Evolutionary conservation across 1,284 basidiomycete species (phyloP), one percentile per base, ranked within the genome.

Genomic region (Leccinum fuscescens): DNA sequence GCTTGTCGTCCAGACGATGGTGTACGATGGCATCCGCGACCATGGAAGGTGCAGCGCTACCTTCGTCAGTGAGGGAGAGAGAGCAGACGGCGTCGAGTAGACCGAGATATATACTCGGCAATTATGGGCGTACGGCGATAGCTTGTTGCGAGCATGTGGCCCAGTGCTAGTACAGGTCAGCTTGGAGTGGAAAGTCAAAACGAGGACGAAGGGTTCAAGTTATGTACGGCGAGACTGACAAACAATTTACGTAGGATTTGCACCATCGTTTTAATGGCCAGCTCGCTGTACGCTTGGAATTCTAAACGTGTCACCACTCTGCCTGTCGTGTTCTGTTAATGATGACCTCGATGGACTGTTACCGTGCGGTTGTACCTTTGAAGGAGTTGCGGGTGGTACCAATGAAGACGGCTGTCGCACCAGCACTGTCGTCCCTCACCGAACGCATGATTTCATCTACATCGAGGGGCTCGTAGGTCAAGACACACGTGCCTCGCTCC

Each of bases 201-300:
- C 46, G 14, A 49, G 46, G 42, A 42, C 20, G 44, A 11, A 22
- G 29, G 11, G 27, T 27, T 27, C 27, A 27, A 27, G 27, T 27
- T 27, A 27, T 27, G 27, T 27, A 27, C 27, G 29, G 12, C 27
- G 27, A 27, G 27, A 27, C 27, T 27, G 33, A 35, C 33, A 17
- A 46, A 46, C 12, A 14, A 46, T 20, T 46, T 46, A 46, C 44
- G 44, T 42, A 90, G 72, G 66, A 92, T 89, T 58, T 80, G 75
- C 33, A 78, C 74, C 80, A 93, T 86, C 6, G 91, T 93, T 74
- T 89, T 92, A 66, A 94, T 84, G 1, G 93, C 92, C 20, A 94
- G 78, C 64, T 86, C 86, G 63, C 86, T 88, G 76, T 95, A 95
- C 6, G 91, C 89, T 73, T 90, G 86, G 69, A 94, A 94, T 70